Base-by-base conservation (phyloP, 768 basidiomycete species). In the Panellus pusillus region DNA sequence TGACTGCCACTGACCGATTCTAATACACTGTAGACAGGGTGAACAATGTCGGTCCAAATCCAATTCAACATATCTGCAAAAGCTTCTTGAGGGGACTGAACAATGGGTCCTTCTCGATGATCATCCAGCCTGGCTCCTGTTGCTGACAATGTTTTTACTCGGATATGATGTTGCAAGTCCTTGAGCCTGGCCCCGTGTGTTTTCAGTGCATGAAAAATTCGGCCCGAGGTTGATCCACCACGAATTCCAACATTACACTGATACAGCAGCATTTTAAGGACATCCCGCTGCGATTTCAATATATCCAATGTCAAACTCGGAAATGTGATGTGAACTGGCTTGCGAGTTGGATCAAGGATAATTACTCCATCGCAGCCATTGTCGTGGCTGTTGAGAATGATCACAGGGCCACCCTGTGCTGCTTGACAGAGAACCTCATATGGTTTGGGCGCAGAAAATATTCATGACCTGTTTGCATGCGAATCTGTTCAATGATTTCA, bases 361-460 rank as follows among this genome's bases (percentile, higher is more conserved):
- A 64, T 64, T 9, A 64, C 24, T 12, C 52, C 58, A 48, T 62
- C 61, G 42, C 61, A 62, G 24, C 5, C 12, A 20, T 50, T 48
- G 53, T 20, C 37, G 36, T 37, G 47, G 35, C 36, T 51, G 37
- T 52, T 61, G 8, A 62, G 38, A 18, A 64, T 49, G 11, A 64
- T 50, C 15, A 64, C 50, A 24, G 54, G 61, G 31, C 63, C 63
- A 13, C 46, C 48, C 24, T 59, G n/a, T 17, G 63, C 50, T 6
- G 57, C 63, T 17, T 44, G 27, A 24, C 32, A 41, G 14, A 61
- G 50, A 17, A 51, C 31, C 14, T 29, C 19, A 31, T 57, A 58
- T 6, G 48, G 32, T 2, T 35, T 20, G 18, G 55, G 9, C 28
- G 37, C 9, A 61, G 46, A 28, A 61, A 63, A 17, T 45, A 35